Conservation (phyloP, 345 rosid genomes). For the Pistacia integerrima region DNA sequence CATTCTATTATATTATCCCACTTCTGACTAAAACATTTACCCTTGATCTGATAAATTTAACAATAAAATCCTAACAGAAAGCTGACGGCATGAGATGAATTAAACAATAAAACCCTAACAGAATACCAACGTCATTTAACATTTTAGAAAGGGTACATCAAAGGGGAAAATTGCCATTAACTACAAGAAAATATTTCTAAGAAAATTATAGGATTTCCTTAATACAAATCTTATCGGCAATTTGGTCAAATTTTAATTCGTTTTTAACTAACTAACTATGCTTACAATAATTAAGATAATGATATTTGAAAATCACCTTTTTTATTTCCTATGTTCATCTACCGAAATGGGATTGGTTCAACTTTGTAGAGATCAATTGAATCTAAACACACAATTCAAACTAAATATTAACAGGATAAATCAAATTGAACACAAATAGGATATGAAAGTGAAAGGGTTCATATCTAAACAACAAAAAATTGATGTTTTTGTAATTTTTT, state of each 20-base stretch:
- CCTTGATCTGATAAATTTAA: too few relatives aligned
- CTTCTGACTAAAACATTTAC: too few relatives aligned
- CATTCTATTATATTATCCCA: too few relatives aligned
- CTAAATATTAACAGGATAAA: too few relatives aligned
- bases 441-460: slow-evolving; percentile 5
- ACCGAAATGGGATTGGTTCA: background rate
- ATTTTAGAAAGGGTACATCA: too few relatives aligned
- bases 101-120: too few relatives aligned
- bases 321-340: background rate
- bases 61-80: too few relatives aligned
- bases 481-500: background rate
- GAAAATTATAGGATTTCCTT: background rate
- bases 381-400: too few relatives aligned
- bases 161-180: too few relatives aligned
- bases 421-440: background rate
- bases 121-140: too few relatives aligned
- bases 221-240: background rate
- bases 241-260: slow-evolving; percentile 10
- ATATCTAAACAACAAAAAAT: background rate
- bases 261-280: background rate
- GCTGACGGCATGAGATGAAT: too few relatives aligned
- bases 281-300: slow-evolving; percentile 1
- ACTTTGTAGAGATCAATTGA: background rate
- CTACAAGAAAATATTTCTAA: background rate
- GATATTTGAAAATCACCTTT: background rate